phyloP scores from a whole-genome alignment of 495 filamentous ascomycete species.

The Penicillium macrosclerotiorum region DNA sequence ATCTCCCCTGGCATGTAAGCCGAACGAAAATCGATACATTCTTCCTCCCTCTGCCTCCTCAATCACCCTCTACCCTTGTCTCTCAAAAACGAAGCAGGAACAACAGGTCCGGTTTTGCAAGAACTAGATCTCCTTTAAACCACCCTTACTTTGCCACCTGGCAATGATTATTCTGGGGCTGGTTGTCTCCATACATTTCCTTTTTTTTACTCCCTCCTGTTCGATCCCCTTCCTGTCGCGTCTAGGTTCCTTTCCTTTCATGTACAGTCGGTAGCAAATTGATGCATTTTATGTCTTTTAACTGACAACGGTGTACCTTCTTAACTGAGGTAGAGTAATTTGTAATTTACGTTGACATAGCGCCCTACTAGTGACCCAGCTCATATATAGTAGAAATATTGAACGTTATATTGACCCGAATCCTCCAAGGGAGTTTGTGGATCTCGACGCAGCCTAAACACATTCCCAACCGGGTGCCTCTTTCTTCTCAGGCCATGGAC shows the following conservation, averaged over 20 bases:
- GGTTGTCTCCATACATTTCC: slow-evolving; percentile 25
- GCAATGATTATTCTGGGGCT: slow-evolving; percentile 16
- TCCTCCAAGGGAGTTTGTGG: too few relatives aligned
- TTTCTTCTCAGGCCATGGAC: too few relatives aligned
- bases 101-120: slow-evolving; percentile 13
- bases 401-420: too few relatives aligned
- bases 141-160: slow-evolving; percentile 8
- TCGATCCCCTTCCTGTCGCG: slow-evolving; percentile 32
- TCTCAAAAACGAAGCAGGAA: slow-evolving; percentile 26
- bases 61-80: slow-evolving; percentile 8
- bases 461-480: too few relatives aligned
- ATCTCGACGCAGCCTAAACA: too few relatives aligned
- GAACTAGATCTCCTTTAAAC: slow-evolving; percentile 23
- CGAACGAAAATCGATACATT: slow-evolving; percentile 3
- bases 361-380: too few relatives aligned
- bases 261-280: slow-evolving; percentile 38
- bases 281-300: slow-evolving; percentile 34
- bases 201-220: slow-evolving; percentile 19
- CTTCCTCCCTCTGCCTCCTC: slow-evolving; percentile 5
- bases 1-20: slow-evolving; percentile 74
- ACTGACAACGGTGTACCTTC: too few relatives aligned
- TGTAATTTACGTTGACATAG: too few relatives aligned
- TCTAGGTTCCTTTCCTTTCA: slow-evolving; percentile 27
- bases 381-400: too few relatives aligned
- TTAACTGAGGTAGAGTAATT: too few relatives aligned